A percentile compares a stretch with the other conserved stretches of the same genome.
Conservation (phyloP, 2,329 filamentous ascomycete genomes). For the Fusarium avenaceum region DNA sequence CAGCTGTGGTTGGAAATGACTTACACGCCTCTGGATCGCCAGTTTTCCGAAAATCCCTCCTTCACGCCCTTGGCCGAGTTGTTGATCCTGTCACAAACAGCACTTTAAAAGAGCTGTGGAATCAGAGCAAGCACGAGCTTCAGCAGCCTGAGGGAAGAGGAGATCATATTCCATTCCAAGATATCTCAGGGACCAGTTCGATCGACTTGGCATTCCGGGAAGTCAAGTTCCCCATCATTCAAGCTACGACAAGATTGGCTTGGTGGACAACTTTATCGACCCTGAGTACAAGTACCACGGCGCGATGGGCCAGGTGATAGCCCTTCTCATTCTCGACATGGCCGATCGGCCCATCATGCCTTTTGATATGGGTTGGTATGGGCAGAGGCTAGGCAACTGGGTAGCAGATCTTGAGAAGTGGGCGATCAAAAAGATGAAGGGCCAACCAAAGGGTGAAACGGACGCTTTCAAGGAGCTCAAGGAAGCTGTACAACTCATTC, state of each 20-base stretch:
- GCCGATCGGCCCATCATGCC: slow-evolving; percentile 85
- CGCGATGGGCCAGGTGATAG: slow-evolving; percentile 82
- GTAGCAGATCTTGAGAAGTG: slow-evolving; percentile 76
- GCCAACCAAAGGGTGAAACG: slow-evolving; percentile 25
- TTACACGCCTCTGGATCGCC: slow-evolving; percentile 87
- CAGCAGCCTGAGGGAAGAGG: slow-evolving; percentile 79
- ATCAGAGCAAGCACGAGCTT: slow-evolving; percentile 71
- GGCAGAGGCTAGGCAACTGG: slow-evolving; percentile 73
- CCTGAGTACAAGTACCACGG: slow-evolving; percentile 86
- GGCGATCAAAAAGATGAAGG: slow-evolving; percentile 54
- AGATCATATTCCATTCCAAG: slow-evolving; percentile 91
- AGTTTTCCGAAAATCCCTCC: slow-evolving; percentile 78
- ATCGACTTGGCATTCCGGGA: slow-evolving; percentile 84
- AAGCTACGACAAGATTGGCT: slow-evolving; percentile 90
- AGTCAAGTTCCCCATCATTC: slow-evolving; percentile 79
- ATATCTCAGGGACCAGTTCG: slow-evolving; percentile 89
- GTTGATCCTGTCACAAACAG: slow-evolving; percentile 78
- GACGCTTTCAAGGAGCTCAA: slow-evolving; percentile 53
- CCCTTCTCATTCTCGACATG: slow-evolving; percentile 86
- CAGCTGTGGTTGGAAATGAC: slow-evolving; percentile 79
- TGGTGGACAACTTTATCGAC: slow-evolving; percentile 85
- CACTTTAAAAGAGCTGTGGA: slow-evolving; percentile 82
- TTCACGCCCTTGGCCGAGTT: slow-evolving; percentile 80
- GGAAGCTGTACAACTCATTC: slow-evolving; percentile 73
- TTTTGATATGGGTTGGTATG: slow-evolving; percentile 83